Conservation (phyloP, 176 grass and related monocot genomes). For the Oryza coarctata region DNA sequence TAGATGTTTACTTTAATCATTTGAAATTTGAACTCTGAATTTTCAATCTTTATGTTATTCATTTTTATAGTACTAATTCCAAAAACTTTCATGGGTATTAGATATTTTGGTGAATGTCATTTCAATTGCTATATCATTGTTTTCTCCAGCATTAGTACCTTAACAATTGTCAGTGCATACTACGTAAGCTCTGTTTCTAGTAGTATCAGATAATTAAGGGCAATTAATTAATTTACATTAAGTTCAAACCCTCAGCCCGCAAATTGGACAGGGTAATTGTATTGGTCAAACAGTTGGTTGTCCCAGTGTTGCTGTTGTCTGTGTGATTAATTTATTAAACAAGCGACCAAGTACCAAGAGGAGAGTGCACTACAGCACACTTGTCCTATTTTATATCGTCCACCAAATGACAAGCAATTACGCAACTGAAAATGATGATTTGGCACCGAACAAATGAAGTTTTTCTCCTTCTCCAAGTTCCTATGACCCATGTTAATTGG, state of each 20-base stretch:
- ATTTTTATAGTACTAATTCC: not conserved
- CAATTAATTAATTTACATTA: not conserved
- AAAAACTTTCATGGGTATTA: not conserved
- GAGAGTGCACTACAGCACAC: slow-evolving; percentile 2
- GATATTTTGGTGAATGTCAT: not conserved
- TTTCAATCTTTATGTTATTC: not conserved
- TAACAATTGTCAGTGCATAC: not conserved
- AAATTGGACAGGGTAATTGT: slow-evolving; percentile 27
- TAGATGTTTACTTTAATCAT: slow-evolving; percentile 38
- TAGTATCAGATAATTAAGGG: not conserved
- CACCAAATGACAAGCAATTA: slow-evolving; percentile 16
- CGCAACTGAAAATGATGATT: slow-evolving; percentile 23
- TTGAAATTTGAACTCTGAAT: slow-evolving; percentile 17
- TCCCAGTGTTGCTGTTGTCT: slow-evolving; percentile 2
- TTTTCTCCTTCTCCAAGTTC: slow-evolving; percentile 25
- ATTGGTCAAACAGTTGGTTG: slow-evolving; percentile 35
- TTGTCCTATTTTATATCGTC: not conserved
- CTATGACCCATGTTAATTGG: slow-evolving; percentile 22
- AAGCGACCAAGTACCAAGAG: slow-evolving; percentile 49
- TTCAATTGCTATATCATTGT: not conserved
- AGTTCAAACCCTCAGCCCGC: slow-evolving; percentile 33
- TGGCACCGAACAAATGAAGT: not conserved
- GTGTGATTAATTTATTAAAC: slow-evolving; percentile 34
- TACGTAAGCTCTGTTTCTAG: not conserved
- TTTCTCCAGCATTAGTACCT: too few relatives aligned